phyloP scores from a whole-genome alignment of 352 stramenopile species.

The Globisporangium spiculum region DNA sequence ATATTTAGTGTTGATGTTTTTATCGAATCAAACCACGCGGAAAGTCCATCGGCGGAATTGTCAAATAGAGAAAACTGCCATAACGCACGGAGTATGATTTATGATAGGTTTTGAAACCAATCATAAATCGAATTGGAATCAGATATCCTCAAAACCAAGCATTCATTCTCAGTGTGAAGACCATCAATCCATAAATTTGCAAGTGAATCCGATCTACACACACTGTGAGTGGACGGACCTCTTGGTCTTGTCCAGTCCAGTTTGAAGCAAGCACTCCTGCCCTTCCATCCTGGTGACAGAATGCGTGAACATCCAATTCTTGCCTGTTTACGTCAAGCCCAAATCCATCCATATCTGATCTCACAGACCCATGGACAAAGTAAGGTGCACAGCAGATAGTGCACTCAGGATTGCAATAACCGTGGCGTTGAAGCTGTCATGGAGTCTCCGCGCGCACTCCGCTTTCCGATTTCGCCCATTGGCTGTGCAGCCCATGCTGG shows the following conservation, averaged over 20 bases:
- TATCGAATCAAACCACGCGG: background rate
- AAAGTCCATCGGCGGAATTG: background rate
- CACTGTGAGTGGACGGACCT: no score
- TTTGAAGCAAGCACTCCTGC: background rate
- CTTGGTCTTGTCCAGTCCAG: background rate
- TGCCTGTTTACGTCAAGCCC: background rate
- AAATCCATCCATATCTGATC: background rate
- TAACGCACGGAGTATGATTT: no score
- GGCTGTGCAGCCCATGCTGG: background rate
- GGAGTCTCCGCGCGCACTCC: background rate
- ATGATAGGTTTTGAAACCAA: no score
- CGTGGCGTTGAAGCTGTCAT: background rate
- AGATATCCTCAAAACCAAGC: no score
- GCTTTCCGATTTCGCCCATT: background rate
- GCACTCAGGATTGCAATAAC: background rate
- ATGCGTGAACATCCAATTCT: background rate
- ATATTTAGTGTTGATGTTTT: background rate
- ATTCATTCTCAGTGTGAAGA: no score
- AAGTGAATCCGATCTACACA: no score
- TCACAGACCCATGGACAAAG: background rate
- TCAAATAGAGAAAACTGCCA: background rate
- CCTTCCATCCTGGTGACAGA: background rate
- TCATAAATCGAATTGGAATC: no score
- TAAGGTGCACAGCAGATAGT: background rate
- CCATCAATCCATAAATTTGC: no score